Evolutionary conservation across 2,329 filamentous ascomycete species (phyloP).

Genomic region (Eurotiales sp.): DNA sequence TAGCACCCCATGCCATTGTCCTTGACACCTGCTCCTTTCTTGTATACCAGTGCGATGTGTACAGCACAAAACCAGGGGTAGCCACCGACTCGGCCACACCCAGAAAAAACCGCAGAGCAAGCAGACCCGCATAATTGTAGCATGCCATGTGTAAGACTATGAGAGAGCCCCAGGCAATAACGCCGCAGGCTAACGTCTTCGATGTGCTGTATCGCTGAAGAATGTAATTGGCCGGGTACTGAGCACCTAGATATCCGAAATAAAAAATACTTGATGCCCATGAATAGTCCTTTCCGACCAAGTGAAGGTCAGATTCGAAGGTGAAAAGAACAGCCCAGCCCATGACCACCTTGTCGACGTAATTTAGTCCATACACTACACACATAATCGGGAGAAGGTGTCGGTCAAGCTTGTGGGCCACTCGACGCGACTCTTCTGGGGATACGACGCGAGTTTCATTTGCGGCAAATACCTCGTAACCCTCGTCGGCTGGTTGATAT

Average conservation of each 20-base stretch:
- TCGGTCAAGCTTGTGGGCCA: too few species aligned
- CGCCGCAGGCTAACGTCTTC: too few species aligned
- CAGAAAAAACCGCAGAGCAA: constrained; percentile 48
- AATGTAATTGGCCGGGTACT: neutral
- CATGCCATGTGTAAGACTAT: constrained; percentile 46
- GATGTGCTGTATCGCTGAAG: constrained; percentile 3
- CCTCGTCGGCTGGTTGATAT: too few species aligned
- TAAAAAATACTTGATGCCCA: neutral
- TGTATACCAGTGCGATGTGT: constrained; percentile 53
- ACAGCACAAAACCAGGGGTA: constrained; percentile 51
- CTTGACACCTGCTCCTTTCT: constrained; percentile 52
- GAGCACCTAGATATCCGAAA: neutral
- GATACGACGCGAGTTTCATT: too few species aligned
- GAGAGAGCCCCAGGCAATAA: constrained; percentile 38
- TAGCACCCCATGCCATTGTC: too few species aligned
- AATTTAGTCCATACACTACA: neutral
- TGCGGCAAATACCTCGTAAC: too few species aligned
- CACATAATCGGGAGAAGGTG: too few species aligned
- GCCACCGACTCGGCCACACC: constrained; percentile 43
- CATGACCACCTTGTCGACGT: neutral
- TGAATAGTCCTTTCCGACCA: neutral
- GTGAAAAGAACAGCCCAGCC: neutral
- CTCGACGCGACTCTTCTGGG: too few species aligned
- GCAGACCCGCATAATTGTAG: constrained; percentile 43
- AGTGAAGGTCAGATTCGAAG: constrained; percentile 26